Evolutionary conservation across 208 protist species (phyloP).

Genomic region (Balamuthia mandrillaris): DNA sequence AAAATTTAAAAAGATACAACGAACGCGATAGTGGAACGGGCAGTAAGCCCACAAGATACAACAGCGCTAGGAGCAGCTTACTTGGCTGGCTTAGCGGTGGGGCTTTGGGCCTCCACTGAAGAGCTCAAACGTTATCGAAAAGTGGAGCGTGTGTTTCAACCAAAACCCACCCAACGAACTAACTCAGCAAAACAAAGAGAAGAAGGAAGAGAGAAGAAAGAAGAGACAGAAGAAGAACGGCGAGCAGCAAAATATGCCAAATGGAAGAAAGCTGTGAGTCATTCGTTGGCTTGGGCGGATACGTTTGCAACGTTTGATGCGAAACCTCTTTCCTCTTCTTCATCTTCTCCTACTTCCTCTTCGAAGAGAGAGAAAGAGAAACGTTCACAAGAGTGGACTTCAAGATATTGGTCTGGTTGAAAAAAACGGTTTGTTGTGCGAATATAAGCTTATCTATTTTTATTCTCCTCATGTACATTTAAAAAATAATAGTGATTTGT

Average conservation of each 20-base stretch:
- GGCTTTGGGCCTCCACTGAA: constrained; percentile 49
- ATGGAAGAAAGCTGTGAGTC: constrained; percentile 47
- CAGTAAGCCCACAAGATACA: constrained; percentile 44
- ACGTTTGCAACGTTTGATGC: too few species aligned
- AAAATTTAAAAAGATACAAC: too few species aligned
- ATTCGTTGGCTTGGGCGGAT: constrained; percentile 45
- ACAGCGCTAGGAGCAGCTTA: constrained; percentile 43
- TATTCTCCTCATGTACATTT: too few species aligned
- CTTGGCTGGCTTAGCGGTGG: constrained; percentile 38
- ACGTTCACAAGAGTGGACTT: neutral
- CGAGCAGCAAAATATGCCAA: constrained; percentile 37
- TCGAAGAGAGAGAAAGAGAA: neutral
- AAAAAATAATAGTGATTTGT: too few species aligned
- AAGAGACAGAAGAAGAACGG: neutral
- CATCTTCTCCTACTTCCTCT: neutral
- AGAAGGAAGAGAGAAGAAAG: constrained; percentile 2
- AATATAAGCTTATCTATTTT: too few species aligned
- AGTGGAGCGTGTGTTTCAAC: neutral
- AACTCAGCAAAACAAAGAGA: too few species aligned
- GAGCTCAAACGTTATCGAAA: constrained; percentile 33
- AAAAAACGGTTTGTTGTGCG: too few species aligned
- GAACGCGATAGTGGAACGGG: too few species aligned
- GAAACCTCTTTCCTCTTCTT: neutral
- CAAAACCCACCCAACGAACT: too few species aligned
- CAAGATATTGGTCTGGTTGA: too few species aligned